These are phyloP conservation scores for Penicillium sp. DNA, from an alignment of 2,329 filamentous ascomycete species.

Conservation along the genomic window DNA sequence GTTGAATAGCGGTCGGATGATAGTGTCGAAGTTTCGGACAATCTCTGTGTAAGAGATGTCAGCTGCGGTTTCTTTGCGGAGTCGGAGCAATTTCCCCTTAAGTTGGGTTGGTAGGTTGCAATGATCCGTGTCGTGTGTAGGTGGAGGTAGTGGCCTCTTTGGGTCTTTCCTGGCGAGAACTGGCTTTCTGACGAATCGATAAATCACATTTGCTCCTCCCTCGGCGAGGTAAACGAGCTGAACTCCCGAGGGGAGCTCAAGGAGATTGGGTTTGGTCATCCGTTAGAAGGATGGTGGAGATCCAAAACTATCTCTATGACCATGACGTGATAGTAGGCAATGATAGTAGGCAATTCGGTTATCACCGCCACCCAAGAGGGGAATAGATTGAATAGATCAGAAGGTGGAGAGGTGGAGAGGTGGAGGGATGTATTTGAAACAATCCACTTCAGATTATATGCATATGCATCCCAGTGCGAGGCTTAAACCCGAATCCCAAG, in stretches of 20 bases:
- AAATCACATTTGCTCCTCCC: conserved; percentile 70
- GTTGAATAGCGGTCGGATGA: conserved; percentile 49
- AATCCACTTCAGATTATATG: neutral
- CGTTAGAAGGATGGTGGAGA: conserved; percentile 14
- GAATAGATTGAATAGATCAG: neutral
- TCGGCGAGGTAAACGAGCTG: conserved; percentile 49
- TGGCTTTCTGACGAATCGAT: conserved; percentile 44
- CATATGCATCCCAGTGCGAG: neutral
- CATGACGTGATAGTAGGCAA: conserved; percentile 15
- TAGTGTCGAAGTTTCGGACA: conserved; percentile 31
- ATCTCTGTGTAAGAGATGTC: conserved; percentile 46
- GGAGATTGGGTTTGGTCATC: conserved; percentile 28
- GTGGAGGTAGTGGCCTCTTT: conserved; percentile 11
- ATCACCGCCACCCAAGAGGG: neutral
- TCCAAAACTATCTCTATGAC: conserved; percentile 6
- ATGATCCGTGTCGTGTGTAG: conserved; percentile 14
- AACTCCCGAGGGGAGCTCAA: conserved; percentile 31
- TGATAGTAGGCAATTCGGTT: conserved; percentile 13
- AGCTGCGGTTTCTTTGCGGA: conserved; percentile 50
- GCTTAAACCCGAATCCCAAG: neutral
- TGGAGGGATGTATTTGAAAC: neutral
- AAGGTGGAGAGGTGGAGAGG: neutral
- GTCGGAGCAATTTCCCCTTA: conserved; percentile 48
- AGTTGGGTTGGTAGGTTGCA: conserved; percentile 17
- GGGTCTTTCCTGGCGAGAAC: conserved; percentile 21